A percentile compares a stretch with the other conserved stretches of the same genome.
Conservation (phyloP, 495 filamentous ascomycete genomes). For the Parathielavia hyrcaniae region DNA sequence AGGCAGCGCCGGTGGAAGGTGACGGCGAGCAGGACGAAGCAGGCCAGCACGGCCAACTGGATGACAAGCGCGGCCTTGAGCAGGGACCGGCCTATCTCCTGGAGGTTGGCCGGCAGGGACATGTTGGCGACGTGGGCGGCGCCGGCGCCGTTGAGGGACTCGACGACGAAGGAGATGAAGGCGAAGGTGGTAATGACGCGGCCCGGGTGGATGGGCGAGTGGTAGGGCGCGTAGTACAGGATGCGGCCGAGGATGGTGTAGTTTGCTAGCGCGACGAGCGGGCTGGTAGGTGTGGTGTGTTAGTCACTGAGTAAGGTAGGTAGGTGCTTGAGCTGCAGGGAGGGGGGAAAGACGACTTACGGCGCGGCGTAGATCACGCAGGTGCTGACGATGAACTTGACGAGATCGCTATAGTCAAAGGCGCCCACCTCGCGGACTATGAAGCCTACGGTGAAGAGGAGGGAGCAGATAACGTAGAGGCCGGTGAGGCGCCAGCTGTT, state of each 20-base stretch:
- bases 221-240: slow-evolving; percentile 72
- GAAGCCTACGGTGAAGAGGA: slow-evolving; percentile 54
- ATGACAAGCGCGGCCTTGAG: slow-evolving; percentile 62
- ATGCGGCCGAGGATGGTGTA: slow-evolving; percentile 71
- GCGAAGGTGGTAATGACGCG: slow-evolving; percentile 71
- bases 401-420: slow-evolving; percentile 51
- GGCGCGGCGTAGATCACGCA: slow-evolving; percentile 58
- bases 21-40: slow-evolving; percentile 54
- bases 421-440: slow-evolving; percentile 51
- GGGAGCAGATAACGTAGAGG: slow-evolving; percentile 34
- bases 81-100: slow-evolving; percentile 51
- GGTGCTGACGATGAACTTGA: slow-evolving; percentile 54
- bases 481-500: slow-evolving; percentile 41
- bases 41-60: slow-evolving; percentile 57
- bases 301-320: not conserved
- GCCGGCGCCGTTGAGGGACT: slow-evolving; percentile 63
- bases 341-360: slow-evolving; percentile 33
- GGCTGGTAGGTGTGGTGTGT: slow-evolving; percentile 37
- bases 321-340: not conserved
- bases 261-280: slow-evolving; percentile 66
- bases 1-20: slow-evolving; percentile 56
- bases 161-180: slow-evolving; percentile 56
- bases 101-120: slow-evolving; percentile 39
- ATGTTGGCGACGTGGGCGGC: slow-evolving; percentile 54
- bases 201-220: slow-evolving; percentile 70